These are phyloP conservation scores for Diaporthe helianthi DNA, from an alignment of 2,329 filamentous ascomycete genomes.

Conservation along the genomic window DNA sequence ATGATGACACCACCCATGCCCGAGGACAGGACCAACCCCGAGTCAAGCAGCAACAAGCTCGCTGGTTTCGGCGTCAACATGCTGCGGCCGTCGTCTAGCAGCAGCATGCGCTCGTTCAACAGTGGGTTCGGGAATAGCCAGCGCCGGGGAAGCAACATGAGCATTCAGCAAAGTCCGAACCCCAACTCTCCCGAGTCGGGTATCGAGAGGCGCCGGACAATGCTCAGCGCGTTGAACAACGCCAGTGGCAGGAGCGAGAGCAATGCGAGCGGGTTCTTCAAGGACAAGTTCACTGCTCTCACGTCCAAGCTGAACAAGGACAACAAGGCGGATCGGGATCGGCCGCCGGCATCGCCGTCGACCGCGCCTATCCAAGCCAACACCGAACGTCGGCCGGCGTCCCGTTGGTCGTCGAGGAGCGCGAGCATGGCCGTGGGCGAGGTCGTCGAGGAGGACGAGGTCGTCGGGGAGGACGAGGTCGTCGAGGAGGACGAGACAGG, in stretches of 20 bases:
- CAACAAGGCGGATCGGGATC: conserved; percentile 40
- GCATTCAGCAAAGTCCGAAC: conserved; percentile 8
- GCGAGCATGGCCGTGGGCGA: conserved; percentile 36
- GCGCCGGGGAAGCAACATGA: conserved; percentile 34
- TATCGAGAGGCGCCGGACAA: conserved; percentile 22
- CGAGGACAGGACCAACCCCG: conserved; percentile 35
- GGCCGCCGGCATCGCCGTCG: not conserved
- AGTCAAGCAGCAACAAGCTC: conserved; percentile 31
- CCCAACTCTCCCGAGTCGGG: conserved; percentile 27
- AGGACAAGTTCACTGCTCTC: conserved; percentile 39
- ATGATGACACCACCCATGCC: conserved; percentile 58
- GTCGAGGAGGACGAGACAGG: conserved; percentile 36
- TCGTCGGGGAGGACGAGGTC: conserved; percentile 34
- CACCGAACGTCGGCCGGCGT: conserved; percentile 33
- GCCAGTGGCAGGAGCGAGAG: conserved; percentile 36
- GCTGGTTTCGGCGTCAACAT: conserved; percentile 36
- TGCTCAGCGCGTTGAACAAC: conserved; percentile 32
- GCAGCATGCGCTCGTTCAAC: conserved; percentile 37
- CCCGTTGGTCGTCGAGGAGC: conserved; percentile 32
- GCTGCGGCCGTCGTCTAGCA: conserved; percentile 38
- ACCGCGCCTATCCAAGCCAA: conserved; percentile 37
- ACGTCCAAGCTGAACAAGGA: conserved; percentile 38
- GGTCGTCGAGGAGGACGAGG: conserved; percentile 36
- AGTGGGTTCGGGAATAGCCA: conserved; percentile 33
- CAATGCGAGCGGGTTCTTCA: conserved; percentile 30